These are phyloP conservation scores for Geotrichum europaeum DNA, from an alignment of 1,139 yeast genomes.

Conservation along the genomic window DNA sequence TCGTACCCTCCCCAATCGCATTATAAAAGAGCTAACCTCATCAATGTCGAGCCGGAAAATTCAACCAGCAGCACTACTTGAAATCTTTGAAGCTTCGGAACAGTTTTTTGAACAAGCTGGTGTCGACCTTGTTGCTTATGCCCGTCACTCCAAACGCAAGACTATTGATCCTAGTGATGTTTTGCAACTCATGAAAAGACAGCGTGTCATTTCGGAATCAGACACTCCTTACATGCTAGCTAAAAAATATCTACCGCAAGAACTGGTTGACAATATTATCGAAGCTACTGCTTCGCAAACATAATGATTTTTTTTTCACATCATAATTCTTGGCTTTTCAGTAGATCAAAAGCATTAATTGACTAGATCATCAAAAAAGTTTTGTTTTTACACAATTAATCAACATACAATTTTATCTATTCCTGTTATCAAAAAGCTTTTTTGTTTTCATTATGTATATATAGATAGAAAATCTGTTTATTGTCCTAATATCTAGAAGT, in stretches of 20 bases:
- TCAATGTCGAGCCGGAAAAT: conserved; percentile 20
- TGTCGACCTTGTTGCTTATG: conserved; percentile 29
- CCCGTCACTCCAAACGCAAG: conserved; percentile 30
- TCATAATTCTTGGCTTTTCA: too few species aligned
- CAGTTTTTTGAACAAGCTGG: conserved; percentile 28
- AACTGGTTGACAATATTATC: conserved; percentile 24
- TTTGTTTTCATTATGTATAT: too few species aligned
- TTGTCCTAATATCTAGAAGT: neutral
- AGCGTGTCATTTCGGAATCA: conserved; percentile 19
- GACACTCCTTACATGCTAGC: conserved; percentile 24
- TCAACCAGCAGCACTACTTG: conserved; percentile 27
- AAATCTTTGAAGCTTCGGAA: conserved; percentile 27
- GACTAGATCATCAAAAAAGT: too few species aligned
- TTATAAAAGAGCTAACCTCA: conserved; percentile 25
- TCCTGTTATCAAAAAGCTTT: too few species aligned
- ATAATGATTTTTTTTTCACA: neutral
- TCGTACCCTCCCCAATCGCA: conserved; percentile 22
- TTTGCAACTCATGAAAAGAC: conserved; percentile 27
- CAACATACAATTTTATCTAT: too few species aligned
- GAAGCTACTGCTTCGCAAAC: conserved; percentile 9
- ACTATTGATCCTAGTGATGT: conserved; percentile 31
- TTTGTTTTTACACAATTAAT: too few species aligned
- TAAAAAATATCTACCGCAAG: conserved; percentile 29
- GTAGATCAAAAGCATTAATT: too few species aligned
- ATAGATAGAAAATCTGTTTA: neutral